Evolutionary conservation across 1,284 basidiomycete genomes (phyloP), one percentile per base, ranked within the genome.

Genomic region (Neolentinus lepideus): DNA sequence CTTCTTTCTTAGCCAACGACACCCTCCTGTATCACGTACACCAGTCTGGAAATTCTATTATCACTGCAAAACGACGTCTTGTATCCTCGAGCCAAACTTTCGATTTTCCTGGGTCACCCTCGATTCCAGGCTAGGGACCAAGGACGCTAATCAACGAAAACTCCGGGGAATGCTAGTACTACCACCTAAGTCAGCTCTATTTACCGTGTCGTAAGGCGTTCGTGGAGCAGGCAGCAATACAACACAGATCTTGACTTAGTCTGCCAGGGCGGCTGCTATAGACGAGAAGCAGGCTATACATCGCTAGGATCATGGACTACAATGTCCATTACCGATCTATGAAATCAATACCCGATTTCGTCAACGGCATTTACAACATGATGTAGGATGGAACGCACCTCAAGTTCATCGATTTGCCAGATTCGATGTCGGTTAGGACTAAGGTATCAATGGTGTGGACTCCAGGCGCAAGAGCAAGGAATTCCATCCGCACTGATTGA

Each of bases 401-500:
- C 33, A 94, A 75, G 63, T 91, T 88, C 66, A 89, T 83, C 0
- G 83, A 77, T 64, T 83, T 84, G 0, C 83, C 84, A 11, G 82
- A 80, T 62, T 90, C 89, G 1, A 87, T 71, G 60, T 93, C 91
- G 0, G 83, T 86, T 43, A 95, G 68, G 0, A 84, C 81, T 55
- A 94, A 69, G 9, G 79, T 77, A 58, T 91, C 86, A 55, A 94
- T 79, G 2, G 82, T 76, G 64, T 94, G 90, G 2, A 93, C 83
- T 1, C 92, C 92, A 16, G 90, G 84, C 4, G 81, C 76, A 45
- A 95, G 70, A 1, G 92, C 90, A 53, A 94, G 68, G 65, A 94
- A 94, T 54, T 88, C 79, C 80, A 94, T 89, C 33, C 90, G 76
- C n/a, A 94, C 87, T 21, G 88, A 88, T 64, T 94, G 89, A 64